A percentile compares a stretch with the other conserved stretches of the same genome.
Conservation (phyloP, 768 basidiomycete genomes). For the Coprinopsis strossmayeri region DNA sequence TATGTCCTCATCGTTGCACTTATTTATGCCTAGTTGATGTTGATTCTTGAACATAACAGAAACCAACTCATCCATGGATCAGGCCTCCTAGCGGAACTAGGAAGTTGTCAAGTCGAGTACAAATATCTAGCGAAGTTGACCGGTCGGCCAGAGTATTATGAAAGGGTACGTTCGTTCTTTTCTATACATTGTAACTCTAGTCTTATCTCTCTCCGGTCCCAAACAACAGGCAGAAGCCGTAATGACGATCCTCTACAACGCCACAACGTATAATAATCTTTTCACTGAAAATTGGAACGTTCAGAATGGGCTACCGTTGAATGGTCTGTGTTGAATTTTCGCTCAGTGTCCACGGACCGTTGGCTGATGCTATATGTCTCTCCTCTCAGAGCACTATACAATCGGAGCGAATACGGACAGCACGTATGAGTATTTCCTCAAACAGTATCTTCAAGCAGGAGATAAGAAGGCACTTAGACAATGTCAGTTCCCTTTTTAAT, state of each 20-base stretch:
- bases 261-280: constrained; percentile 11
- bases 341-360: too few relatives aligned
- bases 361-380: not conserved
- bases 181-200: not conserved
- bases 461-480: constrained; percentile 48
- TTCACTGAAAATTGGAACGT: constrained; percentile 12
- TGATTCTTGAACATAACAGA: not conserved
- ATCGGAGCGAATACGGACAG: constrained; percentile 59
- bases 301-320: constrained; percentile 24
- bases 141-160: constrained; percentile 46
- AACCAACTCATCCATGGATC: not conserved
- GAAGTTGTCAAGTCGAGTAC: constrained; percentile 66
- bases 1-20: not conserved
- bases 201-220: not conserved
- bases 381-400: constrained; percentile 28
- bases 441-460: constrained; percentile 57
- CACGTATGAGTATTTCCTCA: constrained; percentile 64
- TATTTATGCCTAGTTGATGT: too few relatives aligned
- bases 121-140: constrained; percentile 69
- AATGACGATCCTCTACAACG: constrained; percentile 14
- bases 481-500: constrained; percentile 32
- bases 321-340: too few relatives aligned
- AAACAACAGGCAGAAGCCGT: constrained; percentile 18
- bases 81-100: constrained; percentile 31
- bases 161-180: constrained; percentile 17